Conservation (phyloP, 306 rosid species). For the Datisca glomerata region DNA sequence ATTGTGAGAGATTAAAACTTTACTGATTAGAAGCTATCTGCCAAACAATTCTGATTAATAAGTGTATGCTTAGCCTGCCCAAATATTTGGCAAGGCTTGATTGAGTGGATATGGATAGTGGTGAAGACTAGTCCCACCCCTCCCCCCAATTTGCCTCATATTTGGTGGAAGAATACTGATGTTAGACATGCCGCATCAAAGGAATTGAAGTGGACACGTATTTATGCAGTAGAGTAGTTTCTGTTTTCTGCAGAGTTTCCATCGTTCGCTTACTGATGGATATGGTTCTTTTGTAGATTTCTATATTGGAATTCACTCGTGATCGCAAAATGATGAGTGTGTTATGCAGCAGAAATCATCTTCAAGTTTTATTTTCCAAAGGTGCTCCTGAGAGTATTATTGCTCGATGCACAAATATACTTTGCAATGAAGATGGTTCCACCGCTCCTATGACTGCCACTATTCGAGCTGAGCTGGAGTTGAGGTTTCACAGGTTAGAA, state of each 20-base stretch:
- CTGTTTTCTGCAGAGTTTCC: background rate
- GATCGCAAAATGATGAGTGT: conserved; percentile 98
- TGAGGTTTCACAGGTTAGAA: conserved; percentile 63
- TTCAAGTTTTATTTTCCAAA: conserved; percentile 69
- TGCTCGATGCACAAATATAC: conserved; percentile 63
- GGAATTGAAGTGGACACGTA: too few relatives aligned
- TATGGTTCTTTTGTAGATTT: conserved; percentile 45
- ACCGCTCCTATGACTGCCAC: conserved; percentile 54
- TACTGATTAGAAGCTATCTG: too few relatives aligned
- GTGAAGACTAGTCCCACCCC: too few relatives aligned
- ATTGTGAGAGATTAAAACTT: too few relatives aligned
- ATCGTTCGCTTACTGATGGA: conserved; percentile 10
- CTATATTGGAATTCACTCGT: conserved; percentile 75
- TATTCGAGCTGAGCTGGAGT: conserved; percentile 62
- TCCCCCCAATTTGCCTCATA: too few relatives aligned
- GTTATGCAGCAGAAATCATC: conserved; percentile 75
- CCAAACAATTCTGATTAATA: too few relatives aligned
- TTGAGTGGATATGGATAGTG: too few relatives aligned
- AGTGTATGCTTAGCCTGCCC: too few relatives aligned
- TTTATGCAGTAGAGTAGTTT: background rate
- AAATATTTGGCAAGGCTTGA: too few relatives aligned
- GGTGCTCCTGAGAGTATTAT: conserved; percentile 97
- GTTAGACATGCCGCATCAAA: too few relatives aligned
- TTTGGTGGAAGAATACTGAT: too few relatives aligned
- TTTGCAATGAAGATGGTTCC: conserved; percentile 75